Evolutionary conservation across 345 rosid genomes (phyloP), one percentile per base, ranked within the genome.

Genomic region (Sisymbrium irio): DNA sequence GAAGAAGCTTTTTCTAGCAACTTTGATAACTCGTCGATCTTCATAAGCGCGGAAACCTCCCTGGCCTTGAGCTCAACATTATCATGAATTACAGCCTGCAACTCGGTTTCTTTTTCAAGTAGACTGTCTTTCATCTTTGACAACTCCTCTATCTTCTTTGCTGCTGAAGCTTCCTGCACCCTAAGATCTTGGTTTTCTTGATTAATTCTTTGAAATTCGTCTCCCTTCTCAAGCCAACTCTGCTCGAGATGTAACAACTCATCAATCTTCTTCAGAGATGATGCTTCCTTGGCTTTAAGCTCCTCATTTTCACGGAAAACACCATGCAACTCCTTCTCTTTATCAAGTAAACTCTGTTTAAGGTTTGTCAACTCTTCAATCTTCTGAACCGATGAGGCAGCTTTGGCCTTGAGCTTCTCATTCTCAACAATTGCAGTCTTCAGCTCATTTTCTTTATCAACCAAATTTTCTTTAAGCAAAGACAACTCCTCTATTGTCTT

Each of bases 81-180:
- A 60, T 60, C 64, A 3, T 68, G 53, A 51, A 61, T 11, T 17
- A 87, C 63, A 60, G 79, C 54, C 49, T 75, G 73, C 69, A 93
- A 57, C 85, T 86, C 88, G 19, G 78, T 82, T 83, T 90, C 97
- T 87, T 89, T 93, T 64, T 85, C 96, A 77, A 85, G 47, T 35
- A 89, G 53, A 78, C 79, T 74, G 67, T 87, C 96, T 78, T 89
- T 90, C 73, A 87, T 71, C 75, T 62, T 69, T 32, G 50, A 69
- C 64, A 76, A 50, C 49, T 76, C 75, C 41, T 76, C 79, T 22
- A 76, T 62, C 70, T 62, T 76, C 79, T 59, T 69, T n/a, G 49
- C 27, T 2, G 70, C 42, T 41, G 20, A 35, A 76, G 64, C 75
- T 66, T 66, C 78, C 18, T 40, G 51, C 27, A 35, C 61, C 54